Evolutionary conservation across 768 basidiomycete species (phyloP).

Genomic region (Boletus eberwhitei): DNA sequence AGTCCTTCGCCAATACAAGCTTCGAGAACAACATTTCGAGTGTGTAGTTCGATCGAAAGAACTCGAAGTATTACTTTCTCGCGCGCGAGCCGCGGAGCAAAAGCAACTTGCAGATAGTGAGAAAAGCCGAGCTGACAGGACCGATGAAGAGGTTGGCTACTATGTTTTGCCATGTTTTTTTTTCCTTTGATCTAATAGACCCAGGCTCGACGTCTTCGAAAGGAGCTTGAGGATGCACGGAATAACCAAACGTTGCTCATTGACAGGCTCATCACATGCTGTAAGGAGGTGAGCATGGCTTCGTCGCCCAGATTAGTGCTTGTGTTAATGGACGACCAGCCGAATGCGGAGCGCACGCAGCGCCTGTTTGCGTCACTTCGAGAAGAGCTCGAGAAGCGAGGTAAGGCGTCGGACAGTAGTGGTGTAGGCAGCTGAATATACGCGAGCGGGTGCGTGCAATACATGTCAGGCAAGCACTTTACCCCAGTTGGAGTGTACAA

Average conservation of each 20-base stretch:
- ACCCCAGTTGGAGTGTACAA: conserved; percentile 13
- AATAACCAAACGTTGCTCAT: conserved; percentile 75
- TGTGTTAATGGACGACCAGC: conserved; percentile 41
- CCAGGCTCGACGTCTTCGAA: conserved; percentile 65
- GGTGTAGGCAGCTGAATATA: conserved; percentile 42
- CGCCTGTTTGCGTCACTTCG: conserved; percentile 75
- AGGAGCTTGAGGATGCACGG: conserved; percentile 78
- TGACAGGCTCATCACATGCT: conserved; percentile 80
- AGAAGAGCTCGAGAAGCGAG: conserved; percentile 79
- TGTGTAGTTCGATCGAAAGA: conserved; percentile 91
- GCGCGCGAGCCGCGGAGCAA: conserved; percentile 85
- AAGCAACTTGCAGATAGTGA: conserved; percentile 79
- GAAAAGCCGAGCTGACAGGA: conserved; percentile 60
- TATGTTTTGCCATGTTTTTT: not conserved
- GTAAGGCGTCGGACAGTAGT: conserved; percentile 43
- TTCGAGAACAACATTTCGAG: conserved; percentile 89
- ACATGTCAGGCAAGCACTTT: conserved; percentile 9
- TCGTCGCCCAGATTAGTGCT: not conserved
- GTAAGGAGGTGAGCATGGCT: conserved; percentile 68
- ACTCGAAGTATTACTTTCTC: conserved; percentile 80
- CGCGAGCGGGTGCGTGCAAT: conserved; percentile 12
- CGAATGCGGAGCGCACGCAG: conserved; percentile 80
- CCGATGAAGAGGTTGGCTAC: conserved; percentile 67
- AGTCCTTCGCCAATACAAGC: conserved; percentile 82
- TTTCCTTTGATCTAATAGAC: conserved; percentile 6